Evolutionary conservation across 78 protist species (phyloP).

Genomic region (Dictyostelium citrinum): DNA sequence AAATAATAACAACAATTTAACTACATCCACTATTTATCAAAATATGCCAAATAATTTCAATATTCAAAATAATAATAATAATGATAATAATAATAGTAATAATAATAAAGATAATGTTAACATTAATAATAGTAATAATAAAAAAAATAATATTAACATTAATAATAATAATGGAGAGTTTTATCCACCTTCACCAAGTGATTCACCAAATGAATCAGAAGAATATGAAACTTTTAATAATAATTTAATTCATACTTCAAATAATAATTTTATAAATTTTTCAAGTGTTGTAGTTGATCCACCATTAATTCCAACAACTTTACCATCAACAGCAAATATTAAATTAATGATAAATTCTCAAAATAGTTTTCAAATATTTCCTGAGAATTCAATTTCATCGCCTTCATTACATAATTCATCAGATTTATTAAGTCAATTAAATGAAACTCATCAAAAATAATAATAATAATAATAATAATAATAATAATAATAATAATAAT

Average conservation of each 20-base stretch:
- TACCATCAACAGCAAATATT: constrained; percentile 2
- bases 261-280: background rate
- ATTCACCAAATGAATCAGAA: background rate
- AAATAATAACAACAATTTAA: background rate
- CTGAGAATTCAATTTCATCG: background rate
- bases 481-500: too few species aligned
- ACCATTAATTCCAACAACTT: background rate
- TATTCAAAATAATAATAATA: background rate
- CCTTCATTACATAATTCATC: background rate
- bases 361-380: background rate
- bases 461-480: too few species aligned
- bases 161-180: background rate
- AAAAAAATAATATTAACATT: background rate
- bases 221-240: background rate
- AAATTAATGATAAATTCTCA: background rate
- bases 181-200: background rate
- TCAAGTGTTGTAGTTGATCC: background rate
- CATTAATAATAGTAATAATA: background rate
- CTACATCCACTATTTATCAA: background rate
- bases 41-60: background rate
- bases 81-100: background rate
- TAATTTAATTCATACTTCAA: background rate
- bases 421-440: background rate
- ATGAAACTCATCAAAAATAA: background rate
- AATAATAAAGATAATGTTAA: background rate